Percentiles rank a stretch among this genome's conserved stretches.
These are phyloP conservation scores for Pisolithus microcarpus DNA, from an alignment of 768 basidiomycete species.

Conservation along the genomic window DNA sequence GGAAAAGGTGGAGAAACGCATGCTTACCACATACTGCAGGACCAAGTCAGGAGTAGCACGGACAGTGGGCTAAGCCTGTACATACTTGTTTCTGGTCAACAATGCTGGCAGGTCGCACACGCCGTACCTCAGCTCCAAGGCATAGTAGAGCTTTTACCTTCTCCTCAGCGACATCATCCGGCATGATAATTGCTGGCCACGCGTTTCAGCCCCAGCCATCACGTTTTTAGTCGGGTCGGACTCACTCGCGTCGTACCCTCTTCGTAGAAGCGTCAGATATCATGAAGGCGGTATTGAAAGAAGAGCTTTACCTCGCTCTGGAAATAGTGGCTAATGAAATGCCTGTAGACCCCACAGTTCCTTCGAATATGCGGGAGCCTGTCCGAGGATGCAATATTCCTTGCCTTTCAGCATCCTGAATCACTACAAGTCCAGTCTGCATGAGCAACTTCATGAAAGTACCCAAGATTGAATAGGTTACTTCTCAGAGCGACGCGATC, in stretches of 20 bases:
- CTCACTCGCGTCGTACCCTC: slow-evolving; percentile 84
- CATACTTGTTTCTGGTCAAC: slow-evolving; percentile 91
- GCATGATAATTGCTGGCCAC: slow-evolving; percentile 74
- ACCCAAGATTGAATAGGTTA: slow-evolving; percentile 29
- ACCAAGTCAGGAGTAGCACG: slow-evolving; percentile 3
- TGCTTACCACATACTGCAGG: slow-evolving; percentile 57
- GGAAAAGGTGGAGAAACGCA: background rate
- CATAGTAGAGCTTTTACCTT: slow-evolving; percentile 80
- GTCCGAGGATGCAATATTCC: slow-evolving; percentile 82
- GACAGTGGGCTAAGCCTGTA: slow-evolving; percentile 1
- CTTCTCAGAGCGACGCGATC: slow-evolving; percentile 93
- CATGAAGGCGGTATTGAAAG: background rate
- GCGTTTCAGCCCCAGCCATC: background rate
- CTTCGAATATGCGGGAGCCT: slow-evolving; percentile 91
- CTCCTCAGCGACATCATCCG: slow-evolving; percentile 84
- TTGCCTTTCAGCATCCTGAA: slow-evolving; percentile 83
- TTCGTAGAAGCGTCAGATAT: slow-evolving; percentile 20
- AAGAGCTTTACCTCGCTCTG: slow-evolving; percentile 57
- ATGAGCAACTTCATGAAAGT: background rate
- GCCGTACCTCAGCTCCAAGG: slow-evolving; percentile 84
- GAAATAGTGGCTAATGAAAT: slow-evolving; percentile 95
- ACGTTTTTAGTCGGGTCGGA: slow-evolving; percentile 1
- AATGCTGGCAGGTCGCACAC: slow-evolving; percentile 90
- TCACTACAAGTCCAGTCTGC: slow-evolving; percentile 49
- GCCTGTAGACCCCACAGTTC: slow-evolving; percentile 93